Conservation (phyloP, 2,329 filamentous ascomycete genomes). For the Tolypocladium nubicola region DNA sequence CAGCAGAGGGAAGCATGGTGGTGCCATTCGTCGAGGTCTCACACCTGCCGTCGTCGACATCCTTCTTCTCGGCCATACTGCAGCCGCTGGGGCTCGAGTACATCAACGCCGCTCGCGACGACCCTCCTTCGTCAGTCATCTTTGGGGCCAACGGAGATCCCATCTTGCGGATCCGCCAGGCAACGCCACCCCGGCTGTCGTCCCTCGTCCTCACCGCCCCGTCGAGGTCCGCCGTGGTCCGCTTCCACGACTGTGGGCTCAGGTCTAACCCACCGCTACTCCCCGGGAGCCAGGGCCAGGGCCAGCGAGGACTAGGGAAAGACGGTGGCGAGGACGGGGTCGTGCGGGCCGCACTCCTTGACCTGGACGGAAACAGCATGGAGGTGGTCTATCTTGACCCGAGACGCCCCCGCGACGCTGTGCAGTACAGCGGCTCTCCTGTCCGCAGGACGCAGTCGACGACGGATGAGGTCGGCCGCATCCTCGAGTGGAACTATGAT, state of each 20-base stretch:
- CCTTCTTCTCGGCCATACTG: slow-evolving; percentile 71
- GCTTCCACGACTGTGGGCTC: slow-evolving; percentile 61
- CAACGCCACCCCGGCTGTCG: slow-evolving; percentile 26
- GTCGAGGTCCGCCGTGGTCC: slow-evolving; percentile 52
- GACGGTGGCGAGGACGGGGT: slow-evolving; percentile 4
- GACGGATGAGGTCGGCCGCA: slow-evolving; percentile 21
- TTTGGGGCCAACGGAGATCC: slow-evolving; percentile 27
- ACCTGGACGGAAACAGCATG: slow-evolving; percentile 76
- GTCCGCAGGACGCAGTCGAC: slow-evolving; percentile 24
- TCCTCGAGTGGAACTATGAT: slow-evolving; percentile 40
- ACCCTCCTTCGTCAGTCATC: slow-evolving; percentile 23
- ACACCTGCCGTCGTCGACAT: slow-evolving; percentile 67
- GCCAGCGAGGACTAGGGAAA: not conserved
- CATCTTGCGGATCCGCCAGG: slow-evolving; percentile 35
- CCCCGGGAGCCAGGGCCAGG: slow-evolving; percentile 12
- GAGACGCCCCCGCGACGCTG: slow-evolving; percentile 13
- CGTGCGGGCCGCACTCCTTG: slow-evolving; percentile 48
- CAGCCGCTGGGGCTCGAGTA: slow-evolving; percentile 71
- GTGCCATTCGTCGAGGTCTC: slow-evolving; percentile 54
- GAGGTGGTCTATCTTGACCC: slow-evolving; percentile 54
- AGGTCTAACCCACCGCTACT: slow-evolving; percentile 46
- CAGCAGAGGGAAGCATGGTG: slow-evolving; percentile 16
- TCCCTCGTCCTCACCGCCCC: slow-evolving; percentile 58
- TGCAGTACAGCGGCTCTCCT: slow-evolving; percentile 22
- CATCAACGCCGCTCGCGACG: slow-evolving; percentile 6